Percentiles rank a stretch among this genome's conserved stretches.
Evolutionary conservation across 352 stramenopile species (phyloP).

Genomic region (Pythium sukuiense): DNA sequence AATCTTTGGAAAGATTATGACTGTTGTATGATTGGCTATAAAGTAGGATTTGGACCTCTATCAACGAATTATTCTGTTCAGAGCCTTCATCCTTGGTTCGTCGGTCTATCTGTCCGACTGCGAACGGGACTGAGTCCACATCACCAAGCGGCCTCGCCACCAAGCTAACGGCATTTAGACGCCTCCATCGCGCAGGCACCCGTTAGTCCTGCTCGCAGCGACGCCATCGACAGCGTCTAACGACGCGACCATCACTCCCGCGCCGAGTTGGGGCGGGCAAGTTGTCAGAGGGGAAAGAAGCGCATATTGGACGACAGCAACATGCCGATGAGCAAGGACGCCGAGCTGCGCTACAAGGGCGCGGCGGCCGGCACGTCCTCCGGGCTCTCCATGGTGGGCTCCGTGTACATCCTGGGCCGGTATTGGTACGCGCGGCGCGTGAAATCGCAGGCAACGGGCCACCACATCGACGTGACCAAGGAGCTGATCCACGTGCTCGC

Average conservation of each 20-base stretch:
- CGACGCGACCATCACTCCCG: constrained; percentile 20
- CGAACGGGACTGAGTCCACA: background rate
- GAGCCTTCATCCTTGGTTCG: background rate
- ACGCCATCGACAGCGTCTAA: background rate
- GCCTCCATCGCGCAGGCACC: background rate
- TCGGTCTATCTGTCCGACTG: background rate
- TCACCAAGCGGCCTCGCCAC: background rate
- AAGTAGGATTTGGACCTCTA: constrained; percentile 2
- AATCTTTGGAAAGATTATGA: background rate
- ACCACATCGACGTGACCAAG: constrained; percentile 81
- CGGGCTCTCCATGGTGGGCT: constrained; percentile 74
- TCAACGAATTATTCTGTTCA: constrained; percentile 3
- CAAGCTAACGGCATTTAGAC: background rate
- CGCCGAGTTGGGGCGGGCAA: background rate
- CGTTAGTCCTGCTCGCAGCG: background rate
- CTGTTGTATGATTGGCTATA: background rate
- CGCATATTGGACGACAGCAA: background rate
- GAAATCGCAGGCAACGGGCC: constrained; percentile 41
- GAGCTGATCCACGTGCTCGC: constrained; percentile 86
- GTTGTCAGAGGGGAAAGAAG: constrained; percentile 7
- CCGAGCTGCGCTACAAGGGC: constrained; percentile 35
- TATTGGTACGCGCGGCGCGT: constrained; percentile 74
- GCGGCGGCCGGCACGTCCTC: constrained; percentile 70
- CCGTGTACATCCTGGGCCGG: constrained; percentile 80
- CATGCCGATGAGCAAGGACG: constrained; percentile 17